Base-by-base conservation (phyloP, 495 filamentous ascomycete genomes). In the Cairneyella variabilis region DNA sequence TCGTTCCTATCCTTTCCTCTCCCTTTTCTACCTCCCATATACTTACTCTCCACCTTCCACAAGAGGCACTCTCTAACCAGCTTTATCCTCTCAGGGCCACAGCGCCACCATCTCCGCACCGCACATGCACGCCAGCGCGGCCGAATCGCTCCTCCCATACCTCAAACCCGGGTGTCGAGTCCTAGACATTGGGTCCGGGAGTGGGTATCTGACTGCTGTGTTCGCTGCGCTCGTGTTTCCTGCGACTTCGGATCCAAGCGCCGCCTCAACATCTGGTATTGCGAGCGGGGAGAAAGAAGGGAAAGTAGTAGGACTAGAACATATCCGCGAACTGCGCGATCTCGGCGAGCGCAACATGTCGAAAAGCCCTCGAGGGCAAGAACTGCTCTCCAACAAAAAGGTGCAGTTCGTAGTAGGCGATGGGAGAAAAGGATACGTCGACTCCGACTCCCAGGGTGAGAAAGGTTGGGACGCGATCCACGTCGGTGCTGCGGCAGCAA, bases 61-160 rank as follows among this genome's bases (percentile, higher is more conserved):
- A n/a, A n/a, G n/a, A n/a, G n/a, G n/a, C n/a, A n/a, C n/a, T n/a
- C n/a, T n/a, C n/a, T n/a, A n/a, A n/a, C n/a, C n/a, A n/a, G n/a
- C n/a, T n/a, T n/a, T n/a, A n/a, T n/a, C n/a, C n/a, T n/a, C n/a
- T n/a, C n/a, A n/a, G n/a, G 92, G 95, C 47, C 82, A 88, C 67
- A 59, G 66, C 14, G 93, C 93, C 47, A 98, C 95, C 47, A 98
- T 98, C 60, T 91, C 86, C 25, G 93, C 93, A 18, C 93, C 93
- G 16, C 93, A 98, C 76, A 98, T 98, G 89, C 93, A 98, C 71
- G 92, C 89, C 64, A 76, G 83, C 28, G 86, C 86, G 28, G 76
- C 79, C 46, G 84, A 89, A 67, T 76, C 82, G 22, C 75, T 90
- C 1, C 76, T 89, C 14, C 79, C 78, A 40, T 83, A 68, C 68